Percentiles rank a stretch among this genome's conserved stretches.
These are phyloP conservation scores for Leptographium flavum DNA, from an alignment of 2,329 filamentous ascomycete species.

Conservation along the genomic window DNA sequence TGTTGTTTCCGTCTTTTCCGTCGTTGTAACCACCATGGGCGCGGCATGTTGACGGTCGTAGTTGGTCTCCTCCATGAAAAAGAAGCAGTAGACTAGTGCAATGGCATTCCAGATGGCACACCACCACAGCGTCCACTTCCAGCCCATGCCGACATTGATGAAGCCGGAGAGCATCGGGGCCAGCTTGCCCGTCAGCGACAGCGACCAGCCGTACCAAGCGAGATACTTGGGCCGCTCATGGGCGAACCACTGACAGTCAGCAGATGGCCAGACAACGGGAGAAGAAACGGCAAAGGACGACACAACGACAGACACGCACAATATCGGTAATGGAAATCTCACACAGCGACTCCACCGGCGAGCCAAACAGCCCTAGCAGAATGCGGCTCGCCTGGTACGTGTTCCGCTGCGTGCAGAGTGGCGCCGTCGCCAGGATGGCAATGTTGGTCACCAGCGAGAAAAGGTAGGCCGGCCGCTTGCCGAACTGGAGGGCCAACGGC, in stretches of 20 bases:
- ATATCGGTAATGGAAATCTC: constrained; percentile 19
- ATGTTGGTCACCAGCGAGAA: constrained; percentile 14
- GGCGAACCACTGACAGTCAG: constrained; percentile 8
- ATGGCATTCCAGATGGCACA: constrained; percentile 16
- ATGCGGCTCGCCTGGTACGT: constrained; percentile 17
- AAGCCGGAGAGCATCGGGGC: constrained; percentile 34
- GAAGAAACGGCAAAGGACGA: background rate
- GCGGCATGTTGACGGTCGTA: constrained; percentile 19
- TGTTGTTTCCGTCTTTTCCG: background rate
- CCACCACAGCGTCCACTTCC: constrained; percentile 27
- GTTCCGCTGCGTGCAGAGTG: constrained; percentile 13
- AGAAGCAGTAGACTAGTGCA: constrained; percentile 23
- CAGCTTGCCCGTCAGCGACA: constrained; percentile 28
- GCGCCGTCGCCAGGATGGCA: constrained; percentile 16
- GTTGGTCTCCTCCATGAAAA: constrained; percentile 40
- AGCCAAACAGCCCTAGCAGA: constrained; percentile 25
- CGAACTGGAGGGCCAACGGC: constrained; percentile 18
- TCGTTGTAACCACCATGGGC: background rate
- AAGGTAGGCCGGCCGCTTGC: constrained; percentile 18
- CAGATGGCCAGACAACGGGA: background rate
- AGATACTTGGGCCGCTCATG: constrained; percentile 20
- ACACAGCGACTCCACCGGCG: constrained; percentile 30
- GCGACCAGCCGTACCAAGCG: constrained; percentile 25
- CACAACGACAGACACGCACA: background rate
- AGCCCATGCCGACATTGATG: constrained; percentile 31